Base-by-base conservation (phyloP, 2,329 filamentous ascomycete genomes). In the Fusarium hainanense region DNA sequence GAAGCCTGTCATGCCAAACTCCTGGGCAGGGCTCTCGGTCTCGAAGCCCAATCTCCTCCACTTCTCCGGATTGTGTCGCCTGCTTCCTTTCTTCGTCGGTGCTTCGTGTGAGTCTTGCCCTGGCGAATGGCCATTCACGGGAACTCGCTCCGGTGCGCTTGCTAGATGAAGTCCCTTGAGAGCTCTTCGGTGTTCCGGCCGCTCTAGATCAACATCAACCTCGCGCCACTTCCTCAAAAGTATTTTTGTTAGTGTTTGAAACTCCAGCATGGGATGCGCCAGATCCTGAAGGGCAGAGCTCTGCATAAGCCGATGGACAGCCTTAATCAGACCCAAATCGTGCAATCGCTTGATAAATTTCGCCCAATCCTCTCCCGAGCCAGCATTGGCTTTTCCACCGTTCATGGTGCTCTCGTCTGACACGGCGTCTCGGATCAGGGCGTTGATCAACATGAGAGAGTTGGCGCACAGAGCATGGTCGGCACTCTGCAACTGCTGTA, bases 391-490 rank as follows among this genome's bases (percentile, higher is more conserved):
- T 23, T 79, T 76, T 55, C 76, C 73, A 16, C 75, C 70, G 28
- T 70, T 61, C 46, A 73, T 64, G 63, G 90, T 87, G 44, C 85
- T 85, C 54, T 95, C 93, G 75, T 88, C 90, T 28, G 92, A 92
- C 54, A 98, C 90, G 7, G 94, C 92, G 79, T 99, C 96, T 54
- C 96, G 88, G 83, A 98, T 97, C 48, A 99, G 85, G 1, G 95
- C 93, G 78, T 99, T 99, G 79, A 99, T 93, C 60, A 99, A 85
- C 85, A 97, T 96, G 56, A 99, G 85, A 2, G 96, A 93, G 81
- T 98, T 98, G 69, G 94, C 95, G 82, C 96, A 98, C 30, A 99
- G 87, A 6, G 94, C 93, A 81, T 99, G 96, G 79, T 99, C 96
- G 47, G 94, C 95, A 20, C 94, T 97, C 64, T 94, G 93, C 63